Base-by-base conservation (phyloP, 768 basidiomycete genomes). In the Panaeolus cyanescens region DNA sequence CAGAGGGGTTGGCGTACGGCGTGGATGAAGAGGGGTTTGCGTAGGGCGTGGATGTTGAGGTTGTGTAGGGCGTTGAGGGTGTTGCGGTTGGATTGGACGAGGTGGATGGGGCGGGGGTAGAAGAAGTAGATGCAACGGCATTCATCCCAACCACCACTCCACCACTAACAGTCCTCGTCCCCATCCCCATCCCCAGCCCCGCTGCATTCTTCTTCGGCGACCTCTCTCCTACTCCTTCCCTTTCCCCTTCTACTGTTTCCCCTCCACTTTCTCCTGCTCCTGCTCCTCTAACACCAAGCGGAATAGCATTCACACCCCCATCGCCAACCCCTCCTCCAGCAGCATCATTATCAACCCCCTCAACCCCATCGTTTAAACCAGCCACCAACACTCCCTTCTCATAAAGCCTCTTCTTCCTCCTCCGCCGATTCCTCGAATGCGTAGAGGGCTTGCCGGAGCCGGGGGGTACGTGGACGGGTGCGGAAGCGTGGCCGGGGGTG, bases 391-490 rank as follows among this genome's bases (percentile, higher is more conserved):
- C 45, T 2, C 45, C 45, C 55, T 64, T 71, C 42, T 69, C 62
- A 33, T 62, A 62, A 53, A 68, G 64, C 39, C 79, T 75, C 74
- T 81, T 84, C 13, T 79, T 71, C 37, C 82, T 79, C 32, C 87
- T 77, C 32, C 88, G 83, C n/a, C 79, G 67, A 67, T 90, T 89
- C 5, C 88, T 80, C 22, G 75, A 74, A 15, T 80, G 84, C 2
- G 88, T 90, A 2, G 81, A 70, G 0, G 81, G 70, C 70, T 86
- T 89, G 13, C 88, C 88, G 22, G 75, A 71, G 3, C 88, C 88
- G 0, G 88, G 88, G 1, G 88, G 86, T 8, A 88, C 79, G 25
- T 68, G 67, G 30, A 28, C 56, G 59, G 50, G 36, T 33, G 15
- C 15, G 36, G 19, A 40, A n/a, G n/a, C n/a, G n/a, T n/a, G n/a